These are phyloP conservation scores for Entophlyctis luteolus DNA, from an alignment of 192 early-diverging fungal species.

Conservation along the genomic window DNA sequence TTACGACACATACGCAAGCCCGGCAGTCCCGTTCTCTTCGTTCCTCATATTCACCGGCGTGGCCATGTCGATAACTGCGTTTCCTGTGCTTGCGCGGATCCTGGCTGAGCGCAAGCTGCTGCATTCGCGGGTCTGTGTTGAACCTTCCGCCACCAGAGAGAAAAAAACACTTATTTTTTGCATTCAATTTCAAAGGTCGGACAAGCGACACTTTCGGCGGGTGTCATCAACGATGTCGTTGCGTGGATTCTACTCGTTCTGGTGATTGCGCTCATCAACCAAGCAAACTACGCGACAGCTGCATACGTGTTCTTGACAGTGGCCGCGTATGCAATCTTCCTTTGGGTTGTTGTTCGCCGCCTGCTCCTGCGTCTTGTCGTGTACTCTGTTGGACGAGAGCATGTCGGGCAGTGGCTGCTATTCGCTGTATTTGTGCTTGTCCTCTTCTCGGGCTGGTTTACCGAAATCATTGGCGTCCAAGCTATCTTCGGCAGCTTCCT, in stretches of 20 bases:
- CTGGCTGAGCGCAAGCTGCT: constrained; percentile 80
- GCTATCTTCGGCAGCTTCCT: constrained; percentile 94
- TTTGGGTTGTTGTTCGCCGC: constrained; percentile 67
- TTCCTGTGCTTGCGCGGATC: constrained; percentile 88
- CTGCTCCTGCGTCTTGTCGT: constrained; percentile 37
- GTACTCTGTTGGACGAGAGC: background rate
- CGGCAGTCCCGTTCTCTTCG: constrained; percentile 47
- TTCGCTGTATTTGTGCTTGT: constrained; percentile 70
- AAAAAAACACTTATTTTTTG: background rate
- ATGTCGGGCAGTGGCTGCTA: constrained; percentile 52
- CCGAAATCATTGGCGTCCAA: constrained; percentile 66
- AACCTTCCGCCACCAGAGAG: too few species aligned
- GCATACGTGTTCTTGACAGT: constrained; percentile 73
- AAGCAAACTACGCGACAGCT: constrained; percentile 53
- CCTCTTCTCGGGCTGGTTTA: constrained; percentile 53
- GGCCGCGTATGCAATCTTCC: constrained; percentile 63
- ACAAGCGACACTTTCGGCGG: constrained; percentile 70
- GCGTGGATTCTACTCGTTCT: constrained; percentile 64
- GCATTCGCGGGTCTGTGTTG: background rate
- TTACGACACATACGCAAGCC: constrained; percentile 41
- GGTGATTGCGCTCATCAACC: constrained; percentile 76
- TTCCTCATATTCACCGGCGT: constrained; percentile 82
- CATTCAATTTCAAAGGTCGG: constrained; percentile 58
- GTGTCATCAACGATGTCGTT: constrained; percentile 72
- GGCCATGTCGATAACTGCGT: constrained; percentile 86